Conservation (phyloP, 495 filamentous ascomycete genomes). For the Podospora pseudocomata region DNA sequence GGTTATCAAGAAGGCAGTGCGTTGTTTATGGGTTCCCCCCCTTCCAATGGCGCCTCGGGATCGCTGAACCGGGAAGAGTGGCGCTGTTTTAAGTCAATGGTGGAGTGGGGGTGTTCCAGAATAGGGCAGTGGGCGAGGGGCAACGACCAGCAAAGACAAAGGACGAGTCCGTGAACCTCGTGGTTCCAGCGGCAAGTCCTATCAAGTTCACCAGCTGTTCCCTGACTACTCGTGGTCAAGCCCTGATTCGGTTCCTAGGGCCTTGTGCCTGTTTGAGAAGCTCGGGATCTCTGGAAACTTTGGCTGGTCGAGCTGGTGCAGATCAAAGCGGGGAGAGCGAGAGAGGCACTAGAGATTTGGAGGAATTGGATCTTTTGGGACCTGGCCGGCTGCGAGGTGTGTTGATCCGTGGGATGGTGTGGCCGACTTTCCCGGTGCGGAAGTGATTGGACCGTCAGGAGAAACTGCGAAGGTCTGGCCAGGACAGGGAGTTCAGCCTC, state of each 20-base stretch:
- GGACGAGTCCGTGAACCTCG: background rate
- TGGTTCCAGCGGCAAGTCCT: background rate
- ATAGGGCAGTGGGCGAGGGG: background rate
- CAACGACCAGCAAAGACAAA: background rate
- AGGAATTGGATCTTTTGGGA: background rate
- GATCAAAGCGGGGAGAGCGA: constrained; percentile 17
- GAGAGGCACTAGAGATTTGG: background rate
- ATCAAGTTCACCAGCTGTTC: background rate
- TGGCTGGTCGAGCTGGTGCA: constrained; percentile 1
- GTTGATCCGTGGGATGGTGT: background rate
- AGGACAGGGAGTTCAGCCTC: background rate
- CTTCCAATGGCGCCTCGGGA: constrained; percentile 17
- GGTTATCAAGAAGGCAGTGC: background rate
- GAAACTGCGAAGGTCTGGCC: background rate
- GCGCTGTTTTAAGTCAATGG: constrained; percentile 19
- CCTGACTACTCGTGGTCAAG: background rate
- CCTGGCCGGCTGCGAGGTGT: background rate
- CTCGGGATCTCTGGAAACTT: background rate
- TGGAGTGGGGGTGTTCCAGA: constrained; percentile 13
- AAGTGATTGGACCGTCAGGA: background rate
- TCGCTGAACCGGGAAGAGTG: constrained; percentile 14
- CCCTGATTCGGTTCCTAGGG: background rate
- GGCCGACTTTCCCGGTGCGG: background rate
- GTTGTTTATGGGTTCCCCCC: constrained; percentile 1
- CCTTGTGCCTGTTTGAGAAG: background rate